Evolutionary conservation across 106 monocot genomes (phyloP), one percentile per base, ranked within the genome.

Genomic region (Posidonia australis): DNA sequence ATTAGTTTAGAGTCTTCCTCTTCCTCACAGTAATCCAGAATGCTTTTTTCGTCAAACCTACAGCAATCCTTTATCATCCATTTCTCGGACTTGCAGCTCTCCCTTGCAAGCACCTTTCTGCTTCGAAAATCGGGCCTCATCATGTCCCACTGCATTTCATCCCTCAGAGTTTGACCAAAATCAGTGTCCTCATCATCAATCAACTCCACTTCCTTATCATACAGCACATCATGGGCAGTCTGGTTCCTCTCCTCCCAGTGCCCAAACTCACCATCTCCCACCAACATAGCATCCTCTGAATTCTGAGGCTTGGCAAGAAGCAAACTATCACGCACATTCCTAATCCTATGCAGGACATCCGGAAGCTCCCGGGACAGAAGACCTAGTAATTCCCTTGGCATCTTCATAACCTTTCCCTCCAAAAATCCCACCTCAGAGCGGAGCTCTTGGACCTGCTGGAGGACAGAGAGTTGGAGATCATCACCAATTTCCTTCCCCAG

Each of bases 41-140:
- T 86, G 61, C 81, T 81, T 69, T 90, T 96, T 49, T 86, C 94
- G 68, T 90, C 94, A 77, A 96, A 96, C 44, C 79, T 85, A 36
- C 64, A 54, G 52, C 82, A 85, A 56, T 80, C 88, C 73, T 93
- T 93, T 68, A 85, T 65, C 57, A 81, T 69, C 93, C 93, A 93
- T 54, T 89, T 93, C 54, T 76, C 80, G 47, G 77, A 22, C 68
- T 88, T 85, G 68, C 79, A 77, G 62, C 67, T 83, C 26, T 83
- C 85, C 45, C 74, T 68, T 76, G 82, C 73, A 21, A 87, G 76
- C 68, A 84, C 66, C 69, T 82, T 85, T 52, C 74, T 85, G 44
- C 75, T 78, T 59, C 69, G 57, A 62, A 88, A 85, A 4, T 80
- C 88, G 54, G 70, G 59, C 19, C 51, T 59, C 73, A 93, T 83